phyloP scores from a whole-genome alignment of 805 yeast species.

The Cyberlindnera mycetangii region DNA sequence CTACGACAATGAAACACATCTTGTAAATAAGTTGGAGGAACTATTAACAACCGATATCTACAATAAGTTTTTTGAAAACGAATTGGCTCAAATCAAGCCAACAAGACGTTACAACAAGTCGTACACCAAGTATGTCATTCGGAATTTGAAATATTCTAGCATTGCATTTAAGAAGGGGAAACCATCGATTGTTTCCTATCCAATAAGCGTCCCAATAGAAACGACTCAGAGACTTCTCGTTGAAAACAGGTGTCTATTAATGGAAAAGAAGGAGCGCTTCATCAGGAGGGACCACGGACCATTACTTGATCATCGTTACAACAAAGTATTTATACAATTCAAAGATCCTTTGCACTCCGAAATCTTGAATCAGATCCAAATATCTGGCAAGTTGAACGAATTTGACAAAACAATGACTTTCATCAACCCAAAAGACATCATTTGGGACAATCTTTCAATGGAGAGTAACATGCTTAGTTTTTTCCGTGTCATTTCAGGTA shows the following conservation, averaged over 20 bases:
- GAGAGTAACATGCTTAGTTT: conserved; percentile 36
- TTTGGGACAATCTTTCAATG: conserved; percentile 62
- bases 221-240: neutral
- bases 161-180: neutral
- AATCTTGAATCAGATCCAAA: conserved; percentile 57
- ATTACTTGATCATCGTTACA: conserved; percentile 28
- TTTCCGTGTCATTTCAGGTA: conserved; percentile 42
- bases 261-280: conserved; percentile 16
- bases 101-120: neutral
- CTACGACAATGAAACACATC: conserved; percentile 29
- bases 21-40: conserved; percentile 37
- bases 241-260: conserved; percentile 3
- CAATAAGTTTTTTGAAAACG: conserved; percentile 9
- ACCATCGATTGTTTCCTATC: neutral
- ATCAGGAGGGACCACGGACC: conserved; percentile 23
- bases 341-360: conserved; percentile 54
- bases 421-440: conserved; percentile 62
- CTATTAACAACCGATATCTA: conserved; percentile 35
- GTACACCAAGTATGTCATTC: conserved; percentile 3
- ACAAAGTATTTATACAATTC: conserved; percentile 63
- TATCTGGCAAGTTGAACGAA: conserved; percentile 41
- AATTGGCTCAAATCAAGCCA: neutral
- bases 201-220: neutral
- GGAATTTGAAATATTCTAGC: conserved; percentile 1
- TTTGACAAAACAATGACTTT: conserved; percentile 46